Base-by-base conservation (phyloP, 2,329 filamentous ascomycete species). In the Thielaviopsis punctulata region DNA sequence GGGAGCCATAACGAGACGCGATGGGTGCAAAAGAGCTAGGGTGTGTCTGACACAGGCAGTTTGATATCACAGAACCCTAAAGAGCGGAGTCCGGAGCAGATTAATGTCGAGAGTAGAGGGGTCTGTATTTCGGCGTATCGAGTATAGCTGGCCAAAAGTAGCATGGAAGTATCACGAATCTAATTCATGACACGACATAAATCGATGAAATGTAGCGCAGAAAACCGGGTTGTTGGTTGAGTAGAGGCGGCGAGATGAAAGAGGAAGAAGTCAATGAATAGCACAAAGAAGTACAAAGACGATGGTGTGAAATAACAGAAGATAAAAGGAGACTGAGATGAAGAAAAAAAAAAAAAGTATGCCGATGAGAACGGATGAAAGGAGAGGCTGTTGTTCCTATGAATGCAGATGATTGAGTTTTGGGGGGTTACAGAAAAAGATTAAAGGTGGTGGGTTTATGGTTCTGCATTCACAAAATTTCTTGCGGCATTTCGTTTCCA, bases 1-100 rank as follows among this genome's bases (percentile, higher is more conserved):
- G 12, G 52, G 48, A 36, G 49, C 49, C 49, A 54, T 54, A 22
- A 8, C 52, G 48, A 8, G 30, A 19, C n/a, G 15, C 12, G 12
- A 6, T 30, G 13, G 25, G 12, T 15, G 9, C 22, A 9, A 19
- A 36, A 25, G 46, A 19, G 19, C 9, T 41, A 15, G 22, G 25
- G 18, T n/a, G 22, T 27, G 18, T 15, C 25, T 46, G 25, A 15
- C 25, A 22, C 30, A 9, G 9, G 30, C 30, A 3, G 30, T 4
- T 36, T 15, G 30, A 36, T 36, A 30, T 46, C 39, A 50, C 51
- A 50, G 44, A 15, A n/a, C n/a, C n/a, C n/a, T n/a, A n/a, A n/a
- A n/a, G n/a, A n/a, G n/a, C n/a, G n/a, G n/a, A n/a, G n/a, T n/a
- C n/a, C n/a, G n/a, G n/a, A n/a, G n/a, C n/a, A n/a, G n/a, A n/a